phyloP scores from a whole-genome alignment of 345 rosid genomes.

The Eucalyptus lansdowneana region DNA sequence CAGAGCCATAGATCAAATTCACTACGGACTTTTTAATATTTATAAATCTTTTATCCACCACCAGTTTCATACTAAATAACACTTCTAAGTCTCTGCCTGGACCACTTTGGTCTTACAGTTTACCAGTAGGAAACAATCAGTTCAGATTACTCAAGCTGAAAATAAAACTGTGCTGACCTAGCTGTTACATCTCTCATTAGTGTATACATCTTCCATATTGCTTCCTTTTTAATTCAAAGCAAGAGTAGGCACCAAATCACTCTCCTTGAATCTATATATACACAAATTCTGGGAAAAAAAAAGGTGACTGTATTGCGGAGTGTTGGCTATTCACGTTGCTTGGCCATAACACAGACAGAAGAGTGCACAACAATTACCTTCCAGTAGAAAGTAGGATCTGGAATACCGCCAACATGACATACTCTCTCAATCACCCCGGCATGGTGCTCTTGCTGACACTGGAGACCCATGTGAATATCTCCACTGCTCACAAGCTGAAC shows the following conservation, averaged over 20 bases:
- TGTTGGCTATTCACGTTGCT: neutral
- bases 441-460: constrained; percentile 39
- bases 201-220: neutral
- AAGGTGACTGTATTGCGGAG: neutral
- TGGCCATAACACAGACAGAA: neutral
- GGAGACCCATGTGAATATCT: constrained; percentile 75
- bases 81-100: neutral
- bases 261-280: neutral
- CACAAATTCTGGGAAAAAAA: neutral
- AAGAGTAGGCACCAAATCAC: neutral
- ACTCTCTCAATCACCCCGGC: constrained; percentile 47
- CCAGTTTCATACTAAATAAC: neutral
- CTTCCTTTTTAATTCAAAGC: neutral
- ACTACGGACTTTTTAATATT: neutral
- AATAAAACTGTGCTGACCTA: neutral
- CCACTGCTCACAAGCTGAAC: constrained; percentile 80
- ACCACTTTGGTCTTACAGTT: neutral
- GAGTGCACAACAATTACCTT: neutral
- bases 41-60: neutral
- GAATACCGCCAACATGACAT: neutral
- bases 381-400: neutral
- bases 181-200: neutral
- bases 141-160: neutral
- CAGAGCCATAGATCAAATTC: neutral
- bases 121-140: neutral